Conservation (phyloP, 495 filamentous ascomycete species). For the Aspergillus mulundensis region DNA sequence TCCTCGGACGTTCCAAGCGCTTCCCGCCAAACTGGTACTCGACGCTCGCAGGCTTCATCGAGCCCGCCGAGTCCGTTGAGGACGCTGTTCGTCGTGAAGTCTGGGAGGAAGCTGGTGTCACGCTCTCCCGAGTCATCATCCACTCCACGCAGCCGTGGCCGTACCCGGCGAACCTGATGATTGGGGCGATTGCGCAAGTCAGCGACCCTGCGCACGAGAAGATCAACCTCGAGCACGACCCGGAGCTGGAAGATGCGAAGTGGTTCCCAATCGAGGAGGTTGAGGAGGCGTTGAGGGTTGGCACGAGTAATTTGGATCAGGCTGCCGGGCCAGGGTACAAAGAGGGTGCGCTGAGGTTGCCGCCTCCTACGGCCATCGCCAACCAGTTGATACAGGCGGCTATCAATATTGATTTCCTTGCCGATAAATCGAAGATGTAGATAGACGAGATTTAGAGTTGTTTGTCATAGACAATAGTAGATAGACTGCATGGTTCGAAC, state of each 20-base stretch:
- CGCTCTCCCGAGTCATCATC: constrained; percentile 79
- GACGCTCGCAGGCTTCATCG: constrained; percentile 90
- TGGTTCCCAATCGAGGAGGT: constrained; percentile 70
- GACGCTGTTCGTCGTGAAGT: constrained; percentile 93
- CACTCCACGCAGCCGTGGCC: constrained; percentile 93
- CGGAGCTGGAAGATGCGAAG: constrained; percentile 82
- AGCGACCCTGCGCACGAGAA: constrained; percentile 73
- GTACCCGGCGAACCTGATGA: constrained; percentile 89
- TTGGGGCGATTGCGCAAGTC: constrained; percentile 81
- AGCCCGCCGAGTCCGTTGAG: constrained; percentile 91
- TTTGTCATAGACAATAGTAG: constrained; percentile 6
- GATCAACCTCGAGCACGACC: constrained; percentile 80
- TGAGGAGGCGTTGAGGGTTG: constrained; percentile 54
- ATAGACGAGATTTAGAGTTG: constrained; percentile 13
- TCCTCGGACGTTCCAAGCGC: constrained; percentile 79
- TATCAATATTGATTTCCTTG: constrained; percentile 45
- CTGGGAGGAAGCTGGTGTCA: constrained; percentile 90
- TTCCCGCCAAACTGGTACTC: constrained; percentile 84
- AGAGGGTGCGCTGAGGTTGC: constrained; percentile 66
- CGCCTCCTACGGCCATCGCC: constrained; percentile 74
- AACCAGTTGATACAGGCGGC: constrained; percentile 62
- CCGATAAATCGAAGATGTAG: constrained; percentile 34
- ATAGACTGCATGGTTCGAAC: neutral
- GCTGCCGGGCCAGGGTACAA: constrained; percentile 60
- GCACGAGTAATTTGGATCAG: constrained; percentile 65